These are phyloP conservation scores for Pestalotiopsis sp. DNA, from an alignment of 2,329 filamentous ascomycete species.

Conservation along the genomic window DNA sequence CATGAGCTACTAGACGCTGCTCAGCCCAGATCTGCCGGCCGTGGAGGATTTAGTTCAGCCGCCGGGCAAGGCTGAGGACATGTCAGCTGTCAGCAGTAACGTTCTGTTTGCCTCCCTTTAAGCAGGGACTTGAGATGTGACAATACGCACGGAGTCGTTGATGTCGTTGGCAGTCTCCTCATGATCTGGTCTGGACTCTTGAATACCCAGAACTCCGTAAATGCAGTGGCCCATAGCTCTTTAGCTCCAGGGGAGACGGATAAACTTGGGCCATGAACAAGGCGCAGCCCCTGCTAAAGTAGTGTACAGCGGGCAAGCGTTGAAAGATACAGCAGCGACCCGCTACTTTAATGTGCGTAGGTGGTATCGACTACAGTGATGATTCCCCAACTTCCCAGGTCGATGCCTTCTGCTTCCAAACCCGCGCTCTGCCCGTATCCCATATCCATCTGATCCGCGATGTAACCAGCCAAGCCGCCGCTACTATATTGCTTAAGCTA, in stretches of 20 bases:
- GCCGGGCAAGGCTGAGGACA: neutral
- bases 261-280: neutral
- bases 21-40: neutral
- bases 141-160: too few relatives aligned
- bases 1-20: neutral
- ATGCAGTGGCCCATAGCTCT: neutral
- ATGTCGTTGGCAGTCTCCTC: neutral
- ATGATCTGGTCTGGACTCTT: neutral
- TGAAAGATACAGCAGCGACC: neutral
- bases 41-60: neutral
- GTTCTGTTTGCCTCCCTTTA: neutral
- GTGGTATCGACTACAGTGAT: too few relatives aligned
- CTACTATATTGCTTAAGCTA: neutral
- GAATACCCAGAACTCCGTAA: neutral
- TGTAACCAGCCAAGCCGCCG: neutral
- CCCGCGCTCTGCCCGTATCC: neutral
- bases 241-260: neutral
- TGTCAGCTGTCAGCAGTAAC: neutral
- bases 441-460: neutral
- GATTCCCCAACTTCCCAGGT: too few relatives aligned
- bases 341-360: neutral
- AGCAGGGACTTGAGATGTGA: too few relatives aligned
- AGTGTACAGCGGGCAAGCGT: neutral
- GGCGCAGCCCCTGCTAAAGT: neutral
- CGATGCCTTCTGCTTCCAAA: neutral